Percentiles rank a stretch among this genome's conserved stretches.
These are phyloP conservation scores for Harringtonia aguacate DNA, from an alignment of 2,329 filamentous ascomycete genomes.

Conservation along the genomic window DNA sequence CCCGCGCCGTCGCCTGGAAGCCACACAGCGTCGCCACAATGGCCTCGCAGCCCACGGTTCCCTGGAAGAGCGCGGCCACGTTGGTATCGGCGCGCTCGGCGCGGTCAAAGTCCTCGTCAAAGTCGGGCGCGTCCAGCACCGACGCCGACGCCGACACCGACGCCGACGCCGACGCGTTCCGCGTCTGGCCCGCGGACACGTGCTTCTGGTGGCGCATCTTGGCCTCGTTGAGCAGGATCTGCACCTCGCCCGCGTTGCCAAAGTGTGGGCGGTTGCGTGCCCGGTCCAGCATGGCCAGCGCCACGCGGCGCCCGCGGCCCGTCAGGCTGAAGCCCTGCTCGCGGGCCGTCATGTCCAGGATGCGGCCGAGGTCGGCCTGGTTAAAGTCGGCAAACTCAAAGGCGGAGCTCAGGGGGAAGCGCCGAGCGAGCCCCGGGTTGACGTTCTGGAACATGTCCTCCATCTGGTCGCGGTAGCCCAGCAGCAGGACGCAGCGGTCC, in stretches of 20 bases:
- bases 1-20: constrained; percentile 40
- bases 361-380: constrained; percentile 43
- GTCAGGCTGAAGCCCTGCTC: constrained; percentile 42
- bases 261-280: constrained; percentile 55
- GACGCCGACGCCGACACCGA: too few relatives aligned
- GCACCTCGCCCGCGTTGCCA: constrained; percentile 65
- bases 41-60: constrained; percentile 45
- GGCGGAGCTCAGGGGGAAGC: constrained; percentile 52
- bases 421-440: constrained; percentile 57
- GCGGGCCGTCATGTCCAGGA: constrained; percentile 54
- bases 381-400: constrained; percentile 62
- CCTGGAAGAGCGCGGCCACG: constrained; percentile 41
- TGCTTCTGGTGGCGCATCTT: constrained; percentile 30
- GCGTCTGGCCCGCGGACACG: constrained; percentile 9
- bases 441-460: constrained; percentile 61
- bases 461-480: constrained; percentile 63
- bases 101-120: constrained; percentile 50
- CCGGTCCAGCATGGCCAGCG: constrained; percentile 48
- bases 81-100: constrained; percentile 35
- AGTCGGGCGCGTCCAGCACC: constrained; percentile 30
- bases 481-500: constrained; percentile 59
- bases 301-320: constrained; percentile 37
- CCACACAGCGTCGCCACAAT: constrained; percentile 41
- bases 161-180: constrained; percentile 11
- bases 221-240: constrained; percentile 51